A percentile compares a stretch with the other conserved stretches of the same genome.
Conservation (phyloP, 2,329 filamentous ascomycete species). For the Neofusicoccum cordaticola region DNA sequence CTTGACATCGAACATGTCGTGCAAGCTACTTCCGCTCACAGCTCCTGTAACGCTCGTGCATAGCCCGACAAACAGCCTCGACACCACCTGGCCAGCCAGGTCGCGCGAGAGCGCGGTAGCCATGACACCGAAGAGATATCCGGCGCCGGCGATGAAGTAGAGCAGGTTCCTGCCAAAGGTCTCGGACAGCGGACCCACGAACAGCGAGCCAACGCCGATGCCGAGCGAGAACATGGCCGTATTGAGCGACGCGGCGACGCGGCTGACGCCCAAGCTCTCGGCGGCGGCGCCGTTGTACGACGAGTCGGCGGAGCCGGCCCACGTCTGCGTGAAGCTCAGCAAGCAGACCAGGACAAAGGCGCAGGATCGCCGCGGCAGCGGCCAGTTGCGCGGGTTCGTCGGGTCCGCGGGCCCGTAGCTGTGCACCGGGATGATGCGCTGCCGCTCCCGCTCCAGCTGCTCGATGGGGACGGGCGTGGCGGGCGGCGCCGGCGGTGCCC, state of each 20-base stretch:
- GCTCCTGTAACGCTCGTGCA: conserved; percentile 24
- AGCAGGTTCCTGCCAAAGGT: conserved; percentile 4
- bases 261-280: neutral
- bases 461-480: neutral
- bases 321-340: conserved; percentile 11
- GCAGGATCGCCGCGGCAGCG: neutral
- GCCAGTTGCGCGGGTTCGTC: conserved; percentile 11
- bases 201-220: conserved; percentile 9
- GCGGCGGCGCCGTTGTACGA: neutral
- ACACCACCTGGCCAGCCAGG: conserved; percentile 23
- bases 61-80: conserved; percentile 27
- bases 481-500: neutral
- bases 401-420: neutral
- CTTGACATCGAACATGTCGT: conserved; percentile 26
- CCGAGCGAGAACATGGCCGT: conserved; percentile 11
- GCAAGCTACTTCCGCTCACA: conserved; percentile 25
- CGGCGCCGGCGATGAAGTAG: neutral
- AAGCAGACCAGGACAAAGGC: neutral
- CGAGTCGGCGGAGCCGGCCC: conserved; percentile 11
- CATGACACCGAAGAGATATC: neutral
- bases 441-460: neutral
- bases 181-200: conserved; percentile 13
- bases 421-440: conserved; percentile 5
- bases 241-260: neutral
- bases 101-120: neutral